Evolutionary conservation across 179 eudicot genomes (phyloP), one percentile per base, ranked within the genome.

Genomic region (Corrigiola litoralis): DNA sequence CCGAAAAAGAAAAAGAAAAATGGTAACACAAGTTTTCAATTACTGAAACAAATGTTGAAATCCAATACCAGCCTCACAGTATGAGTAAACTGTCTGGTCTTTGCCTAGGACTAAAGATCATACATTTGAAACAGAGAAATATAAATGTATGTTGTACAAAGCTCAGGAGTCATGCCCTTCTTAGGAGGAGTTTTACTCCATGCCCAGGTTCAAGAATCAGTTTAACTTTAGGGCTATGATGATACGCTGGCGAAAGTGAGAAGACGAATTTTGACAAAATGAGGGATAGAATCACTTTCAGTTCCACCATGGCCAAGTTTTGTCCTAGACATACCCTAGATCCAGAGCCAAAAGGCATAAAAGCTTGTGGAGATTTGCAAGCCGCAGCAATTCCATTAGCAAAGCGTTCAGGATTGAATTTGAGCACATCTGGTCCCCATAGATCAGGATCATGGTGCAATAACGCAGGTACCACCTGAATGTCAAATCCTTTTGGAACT

Each of bases 351-450:
- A 79, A 82, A 11, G 86, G 86, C 10, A 82, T 21, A 54, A 72
- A 81, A 2, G 77, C 78, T 54, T 81, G 83, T 2, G 86, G 83
- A 8, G 73, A 64, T 58, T 71, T 82, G 61, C 81, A 76, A 2
- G 86, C 83, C 41, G 51, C 65, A 2, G 79, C 32, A 32, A 82
- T 72, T 28, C 86, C 86, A 45, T 77, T 72, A 4, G 75, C 73
- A 27, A 82, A 82, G 65, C 86, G 68, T 38, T 79, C 57, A 1
- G 86, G 86, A 56, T 82, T 79, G 69, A 82, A 82, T 13, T 70
- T 74, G 24, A 68, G 44, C 16, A 79, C 81, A 61, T 82, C 79
- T 1, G 54, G 44, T 0, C 86, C 85, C 86, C 83, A 79, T 11
- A 79, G 57, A 1, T 76, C 73, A 4, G 71, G 72, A 32, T 82